These are phyloP conservation scores for Dioscorea alata DNA, from an alignment of 106 monocot species.

Conservation along the genomic window DNA sequence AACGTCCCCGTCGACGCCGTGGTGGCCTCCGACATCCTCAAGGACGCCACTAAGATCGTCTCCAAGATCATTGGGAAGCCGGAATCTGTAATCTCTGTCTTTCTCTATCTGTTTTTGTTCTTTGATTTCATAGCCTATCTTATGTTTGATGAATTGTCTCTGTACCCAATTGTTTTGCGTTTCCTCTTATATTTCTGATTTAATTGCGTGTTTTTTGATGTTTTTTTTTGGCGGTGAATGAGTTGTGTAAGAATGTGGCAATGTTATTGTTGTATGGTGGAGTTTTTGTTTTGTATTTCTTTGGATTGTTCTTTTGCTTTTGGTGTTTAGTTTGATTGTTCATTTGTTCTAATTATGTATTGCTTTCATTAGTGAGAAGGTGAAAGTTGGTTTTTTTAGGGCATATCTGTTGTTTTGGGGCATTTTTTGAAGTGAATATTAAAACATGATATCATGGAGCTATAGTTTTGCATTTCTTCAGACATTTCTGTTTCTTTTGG, in stretches of 20 bases:
- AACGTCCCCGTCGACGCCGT: conserved; percentile 87
- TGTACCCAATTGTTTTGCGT: not conserved
- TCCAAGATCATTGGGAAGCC: conserved; percentile 92
- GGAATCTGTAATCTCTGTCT: conserved; percentile 51
- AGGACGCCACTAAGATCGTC: conserved; percentile 60
- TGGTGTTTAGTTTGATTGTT: too few species aligned
- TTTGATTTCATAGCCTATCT: not conserved
- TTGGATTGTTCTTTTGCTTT: too few species aligned
- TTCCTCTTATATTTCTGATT: not conserved
- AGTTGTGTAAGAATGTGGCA: not conserved
- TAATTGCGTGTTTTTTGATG: not conserved
- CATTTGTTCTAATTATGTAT: too few species aligned
- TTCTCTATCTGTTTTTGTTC: not conserved
- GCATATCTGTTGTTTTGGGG: too few species aligned
- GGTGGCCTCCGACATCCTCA: conserved; percentile 78
- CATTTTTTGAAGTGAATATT: too few species aligned
- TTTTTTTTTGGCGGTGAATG: not conserved
- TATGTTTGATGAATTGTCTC: conserved; percentile 27
- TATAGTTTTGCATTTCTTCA: too few species aligned
- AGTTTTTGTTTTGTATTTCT: too few species aligned
- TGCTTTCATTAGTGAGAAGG: too few species aligned
- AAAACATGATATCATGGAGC: too few species aligned
- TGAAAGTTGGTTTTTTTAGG: too few species aligned
- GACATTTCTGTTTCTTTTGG: too few species aligned
- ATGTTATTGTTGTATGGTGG: not conserved